A percentile compares a stretch with the other conserved stretches of the same genome.
Conservation (phyloP, 129 eudicot species). For the Flaveria brownii region DNA sequence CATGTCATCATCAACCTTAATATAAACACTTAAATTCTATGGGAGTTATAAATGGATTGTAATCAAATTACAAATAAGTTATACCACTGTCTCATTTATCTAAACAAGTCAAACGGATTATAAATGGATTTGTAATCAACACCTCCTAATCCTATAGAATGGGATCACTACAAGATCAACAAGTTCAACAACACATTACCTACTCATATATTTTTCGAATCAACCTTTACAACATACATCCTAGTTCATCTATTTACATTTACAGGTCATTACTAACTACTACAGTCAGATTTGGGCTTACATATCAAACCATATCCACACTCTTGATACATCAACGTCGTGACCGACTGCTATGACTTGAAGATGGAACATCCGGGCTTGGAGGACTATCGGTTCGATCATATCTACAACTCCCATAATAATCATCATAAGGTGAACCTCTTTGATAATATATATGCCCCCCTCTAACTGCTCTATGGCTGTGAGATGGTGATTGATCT, state of each 20-base stretch:
- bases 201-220: constrained; percentile 9
- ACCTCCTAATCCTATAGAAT: neutral
- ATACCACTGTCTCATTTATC: neutral
- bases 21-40: neutral
- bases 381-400: constrained; percentile 41
- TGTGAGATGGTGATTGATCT: constrained; percentile 24
- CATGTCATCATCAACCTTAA: neutral
- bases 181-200: constrained; percentile 11
- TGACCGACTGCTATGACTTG: constrained; percentile 14
- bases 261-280: constrained; percentile 1
- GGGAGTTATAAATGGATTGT: too few species aligned
- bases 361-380: constrained; percentile 35
- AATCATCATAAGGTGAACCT: constrained; percentile 41
- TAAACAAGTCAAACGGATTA: neutral
- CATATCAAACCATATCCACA: too few species aligned
- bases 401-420: constrained; percentile 29
- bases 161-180: neutral
- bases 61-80: too few species aligned
- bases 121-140: neutral
- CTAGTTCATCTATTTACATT: constrained; percentile 22
- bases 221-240: constrained; percentile 15
- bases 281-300: neutral
- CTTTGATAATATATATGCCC: constrained; percentile 39
- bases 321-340: constrained; percentile 3
- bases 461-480: constrained; percentile 25